Base-by-base conservation (phyloP, 257 asterid genomes). In the Plectranthus barbatus region DNA sequence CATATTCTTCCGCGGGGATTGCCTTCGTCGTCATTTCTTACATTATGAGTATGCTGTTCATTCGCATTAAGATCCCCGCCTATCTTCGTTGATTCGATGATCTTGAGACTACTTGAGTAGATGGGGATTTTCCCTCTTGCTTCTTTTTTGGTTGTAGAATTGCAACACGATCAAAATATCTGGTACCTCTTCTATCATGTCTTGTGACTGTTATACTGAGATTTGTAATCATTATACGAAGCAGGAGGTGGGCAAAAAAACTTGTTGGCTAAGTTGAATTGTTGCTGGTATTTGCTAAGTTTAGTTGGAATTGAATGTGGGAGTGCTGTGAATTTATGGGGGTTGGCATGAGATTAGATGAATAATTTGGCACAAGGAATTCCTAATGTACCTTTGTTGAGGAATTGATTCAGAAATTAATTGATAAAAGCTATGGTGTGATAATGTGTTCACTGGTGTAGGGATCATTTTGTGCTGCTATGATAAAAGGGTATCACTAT, bases 31-130 rank as follows among this genome's bases (percentile, higher is more conserved):
- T 84, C 34, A 79, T 92, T 24, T 68, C 96, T 21, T 90, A 92
- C 61, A 95, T 87, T 62, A 92, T 92, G 99, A 87, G 90, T 70
- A 89, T 92, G 91, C 79, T 87, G 21, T 92, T 92, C 69, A 67
- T 92, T 76, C 87, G 96, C 69, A 93, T 93, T 72, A 90, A 93
- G 94, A 87, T 92, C 78, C 96, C 97, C 0, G 88, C 47, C 21
- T 93, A 90, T 62, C 96, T 90, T 67, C 86, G 74, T 19, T 92
- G 88, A 91, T 62, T 64, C 55, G 15, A 23, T 39, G 49, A 5
- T 17, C 41, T 60, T 36, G 7, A 4, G 12, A 56, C n/a, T 17
- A 12, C 18, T 41, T 60, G 15, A 5, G 31, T 56, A 51, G 40
- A 11, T 6, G 40, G 37, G 11, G 21, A 14, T 7, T 61, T 34